phyloP scores from a whole-genome alignment of 306 rosid genomes.

The Quillaja saponaria region DNA sequence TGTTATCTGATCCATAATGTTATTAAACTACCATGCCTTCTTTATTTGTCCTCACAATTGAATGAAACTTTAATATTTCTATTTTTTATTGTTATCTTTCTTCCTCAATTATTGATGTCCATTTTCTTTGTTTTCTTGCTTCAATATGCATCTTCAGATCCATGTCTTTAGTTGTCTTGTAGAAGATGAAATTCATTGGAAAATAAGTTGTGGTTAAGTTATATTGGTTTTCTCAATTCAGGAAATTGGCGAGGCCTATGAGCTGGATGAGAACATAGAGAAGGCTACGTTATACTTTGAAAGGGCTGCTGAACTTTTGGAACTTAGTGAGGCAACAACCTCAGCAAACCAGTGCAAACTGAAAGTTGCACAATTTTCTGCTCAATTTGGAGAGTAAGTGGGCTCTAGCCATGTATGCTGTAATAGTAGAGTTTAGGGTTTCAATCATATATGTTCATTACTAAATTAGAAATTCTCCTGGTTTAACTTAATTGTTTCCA shows the following conservation, averaged over 20 bases:
- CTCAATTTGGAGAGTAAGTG: constrained; percentile 53
- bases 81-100: constrained; percentile 2
- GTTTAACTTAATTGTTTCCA: constrained; percentile 13
- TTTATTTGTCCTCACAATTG: constrained; percentile 1
- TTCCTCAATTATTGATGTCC: constrained; percentile 12
- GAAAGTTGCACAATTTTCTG: constrained; percentile 60
- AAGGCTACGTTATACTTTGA: constrained; percentile 41
- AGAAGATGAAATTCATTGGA: constrained; percentile 14
- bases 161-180: too few species aligned
- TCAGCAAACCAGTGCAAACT: constrained; percentile 52
- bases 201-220: constrained; percentile 2
- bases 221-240: constrained; percentile 32
- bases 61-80: constrained; percentile 17
- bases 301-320: constrained; percentile 50
- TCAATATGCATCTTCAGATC: too few species aligned
- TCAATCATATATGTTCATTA: too few species aligned
- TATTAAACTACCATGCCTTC: background rate
- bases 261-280: constrained; percentile 38
- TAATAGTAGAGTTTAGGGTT: too few species aligned
- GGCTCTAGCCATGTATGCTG: constrained; percentile 11
- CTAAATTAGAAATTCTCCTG: constrained; percentile 10
- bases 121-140: too few species aligned
- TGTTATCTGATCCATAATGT: too few species aligned
- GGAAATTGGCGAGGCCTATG: constrained; percentile 55
- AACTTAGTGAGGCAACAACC: constrained; percentile 38